Evolutionary conservation across 345 rosid species (phyloP).

Genomic region (Dovyalis caffra): DNA sequence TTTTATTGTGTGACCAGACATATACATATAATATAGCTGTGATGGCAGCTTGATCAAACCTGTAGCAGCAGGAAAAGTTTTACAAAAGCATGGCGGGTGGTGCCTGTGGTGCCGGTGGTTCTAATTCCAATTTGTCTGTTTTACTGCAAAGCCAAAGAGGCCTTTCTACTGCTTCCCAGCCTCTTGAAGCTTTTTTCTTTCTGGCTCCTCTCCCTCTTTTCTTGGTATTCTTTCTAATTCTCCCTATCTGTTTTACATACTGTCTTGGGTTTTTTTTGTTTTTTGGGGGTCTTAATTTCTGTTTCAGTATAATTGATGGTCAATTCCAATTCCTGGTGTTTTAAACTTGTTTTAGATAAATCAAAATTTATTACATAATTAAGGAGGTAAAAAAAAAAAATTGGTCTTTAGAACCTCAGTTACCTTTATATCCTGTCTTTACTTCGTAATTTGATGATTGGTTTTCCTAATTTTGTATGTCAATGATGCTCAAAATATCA

Average conservation of each 20-base stretch:
- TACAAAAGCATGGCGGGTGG: slow-evolving; percentile 44
- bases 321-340: not conserved
- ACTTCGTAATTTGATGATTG: not conserved
- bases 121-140: slow-evolving; percentile 36
- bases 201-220: slow-evolving; percentile 31
- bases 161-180: slow-evolving; percentile 35
- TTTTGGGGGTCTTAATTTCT: no score
- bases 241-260: not conserved
- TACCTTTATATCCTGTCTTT: not conserved
- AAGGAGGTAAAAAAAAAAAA: not conserved
- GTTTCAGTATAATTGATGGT: not conserved
- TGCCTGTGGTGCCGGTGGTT: slow-evolving; percentile 12
- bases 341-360: no score
- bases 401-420: not conserved
- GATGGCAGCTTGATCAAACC: slow-evolving; percentile 22
- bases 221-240: slow-evolving; percentile 35
- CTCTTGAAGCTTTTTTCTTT: slow-evolving; percentile 41
- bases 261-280: no score
- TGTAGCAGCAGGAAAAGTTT: not conserved
- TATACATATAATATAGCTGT: slow-evolving; percentile 5
- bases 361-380: no score
- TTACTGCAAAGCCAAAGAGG: slow-evolving; percentile 44
- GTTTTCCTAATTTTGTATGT: not conserved
- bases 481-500: not conserved
- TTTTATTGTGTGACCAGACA: slow-evolving; percentile 4